phyloP scores from a whole-genome alignment of 2,329 filamentous ascomycete genomes.

The Emydomyces testavorans region DNA sequence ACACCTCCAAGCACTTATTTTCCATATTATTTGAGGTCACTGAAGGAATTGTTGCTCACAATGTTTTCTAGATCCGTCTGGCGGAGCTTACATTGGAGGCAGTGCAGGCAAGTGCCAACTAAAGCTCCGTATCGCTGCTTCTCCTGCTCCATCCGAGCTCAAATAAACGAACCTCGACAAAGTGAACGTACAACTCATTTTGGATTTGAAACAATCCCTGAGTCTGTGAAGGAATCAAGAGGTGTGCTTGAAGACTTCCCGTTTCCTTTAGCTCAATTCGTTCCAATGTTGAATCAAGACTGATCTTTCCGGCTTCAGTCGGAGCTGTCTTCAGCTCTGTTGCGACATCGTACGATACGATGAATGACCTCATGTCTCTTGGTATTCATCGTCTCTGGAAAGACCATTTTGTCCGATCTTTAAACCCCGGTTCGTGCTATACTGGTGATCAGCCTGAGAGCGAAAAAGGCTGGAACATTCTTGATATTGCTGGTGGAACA shows the following conservation, averaged over 20 bases:
- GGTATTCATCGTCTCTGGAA: conserved; percentile 96
- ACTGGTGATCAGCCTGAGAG: conserved; percentile 20
- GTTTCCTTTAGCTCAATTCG: not conserved
- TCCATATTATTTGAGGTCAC: not conserved
- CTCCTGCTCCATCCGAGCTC: conserved; percentile 37
- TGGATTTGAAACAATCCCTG: conserved; percentile 74
- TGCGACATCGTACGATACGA: conserved; percentile 85
- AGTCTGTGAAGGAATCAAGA: conserved; percentile 61
- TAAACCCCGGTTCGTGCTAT: conserved; percentile 63
- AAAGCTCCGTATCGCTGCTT: conserved; percentile 39
- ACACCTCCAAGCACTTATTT: not conserved
- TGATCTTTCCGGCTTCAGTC: conserved; percentile 39
- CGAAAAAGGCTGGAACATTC: conserved; percentile 56
- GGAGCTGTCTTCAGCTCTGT: conserved; percentile 90
- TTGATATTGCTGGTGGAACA: conserved; percentile 93
- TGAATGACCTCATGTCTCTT: conserved; percentile 99
- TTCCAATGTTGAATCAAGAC: conserved; percentile 1
- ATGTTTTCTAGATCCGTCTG: conserved; percentile 25
- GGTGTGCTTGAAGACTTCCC: conserved; percentile 33
- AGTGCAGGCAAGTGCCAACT: conserved; percentile 21
- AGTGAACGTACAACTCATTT: conserved; percentile 67
- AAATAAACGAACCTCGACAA: conserved; percentile 29
- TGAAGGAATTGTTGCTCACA: not conserved
- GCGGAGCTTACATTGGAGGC: conserved; percentile 28
- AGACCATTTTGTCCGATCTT: conserved; percentile 83